A percentile compares a stretch with the other conserved stretches of the same genome.
These are phyloP conservation scores for Alternaria viburni DNA, from an alignment of 2,329 filamentous ascomycete genomes.

Conservation along the genomic window DNA sequence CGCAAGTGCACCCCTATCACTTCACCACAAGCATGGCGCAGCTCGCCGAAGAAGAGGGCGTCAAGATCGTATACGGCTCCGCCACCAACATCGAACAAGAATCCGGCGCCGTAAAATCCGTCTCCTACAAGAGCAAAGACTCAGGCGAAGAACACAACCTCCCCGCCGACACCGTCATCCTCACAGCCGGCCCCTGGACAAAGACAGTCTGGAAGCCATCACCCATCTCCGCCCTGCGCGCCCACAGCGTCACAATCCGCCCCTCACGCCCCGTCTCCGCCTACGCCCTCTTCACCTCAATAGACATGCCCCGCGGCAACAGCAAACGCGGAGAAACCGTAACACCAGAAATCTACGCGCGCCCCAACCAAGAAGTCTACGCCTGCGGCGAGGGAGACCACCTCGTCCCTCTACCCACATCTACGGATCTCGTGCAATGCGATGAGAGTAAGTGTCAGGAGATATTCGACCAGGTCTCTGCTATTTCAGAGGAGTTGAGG, in stretches of 20 bases:
- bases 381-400: constrained; percentile 91
- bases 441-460: constrained; percentile 83
- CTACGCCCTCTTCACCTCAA: constrained; percentile 85
- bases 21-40: constrained; percentile 86
- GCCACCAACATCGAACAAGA: constrained; percentile 71
- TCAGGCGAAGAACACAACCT: constrained; percentile 55
- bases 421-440: constrained; percentile 75
- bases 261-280: constrained; percentile 68
- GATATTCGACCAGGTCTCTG: constrained; percentile 77
- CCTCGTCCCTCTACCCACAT: constrained; percentile 73
- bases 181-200: constrained; percentile 70
- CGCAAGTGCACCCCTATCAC: constrained; percentile 90
- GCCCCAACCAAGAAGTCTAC: constrained; percentile 88
- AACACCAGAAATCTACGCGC: constrained; percentile 90
- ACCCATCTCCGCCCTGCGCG: constrained; percentile 66
- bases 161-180: constrained; percentile 62
- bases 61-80: constrained; percentile 68
- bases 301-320: constrained; percentile 69
- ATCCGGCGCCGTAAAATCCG: constrained; percentile 63
- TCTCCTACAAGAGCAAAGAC: constrained; percentile 67
- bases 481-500: constrained; percentile 58
- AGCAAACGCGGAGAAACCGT: constrained; percentile 58
- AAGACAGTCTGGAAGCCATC: constrained; percentile 58
- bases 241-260: constrained; percentile 67
- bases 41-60: constrained; percentile 68